Evolutionary conservation across 73 alveolate species (phyloP).

Genomic region (Tetrahymena elliotti): DNA sequence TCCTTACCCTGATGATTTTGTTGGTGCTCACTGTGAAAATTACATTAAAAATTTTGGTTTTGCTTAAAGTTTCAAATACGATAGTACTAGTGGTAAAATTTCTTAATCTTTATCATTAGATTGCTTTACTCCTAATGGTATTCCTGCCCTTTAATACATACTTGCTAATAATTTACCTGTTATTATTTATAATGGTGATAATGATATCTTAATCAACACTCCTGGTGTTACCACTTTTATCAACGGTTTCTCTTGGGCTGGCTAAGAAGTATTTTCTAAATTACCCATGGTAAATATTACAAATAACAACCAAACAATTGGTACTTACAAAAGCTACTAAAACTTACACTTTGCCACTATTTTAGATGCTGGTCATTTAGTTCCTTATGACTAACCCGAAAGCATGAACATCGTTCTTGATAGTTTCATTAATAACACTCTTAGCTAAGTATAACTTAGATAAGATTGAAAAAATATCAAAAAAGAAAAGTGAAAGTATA

Average conservation of each 20-base stretch:
- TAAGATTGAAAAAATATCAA: neutral
- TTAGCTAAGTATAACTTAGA: neutral
- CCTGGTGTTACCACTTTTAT: neutral
- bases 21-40: neutral
- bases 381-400: neutral
- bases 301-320: neutral
- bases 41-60: neutral
- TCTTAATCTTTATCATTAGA: neutral
- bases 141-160: neutral
- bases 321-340: neutral
- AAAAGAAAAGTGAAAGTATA: neutral
- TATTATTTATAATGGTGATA: neutral
- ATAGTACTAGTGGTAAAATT: neutral
- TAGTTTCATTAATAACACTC: neutral
- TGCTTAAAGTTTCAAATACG: neutral
- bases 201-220: neutral
- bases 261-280: neutral
- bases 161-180: neutral
- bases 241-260: neutral
- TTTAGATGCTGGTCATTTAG: neutral
- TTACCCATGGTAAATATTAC: neutral
- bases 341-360: neutral
- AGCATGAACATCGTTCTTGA: neutral
- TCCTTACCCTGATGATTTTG: neutral
- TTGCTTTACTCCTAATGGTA: neutral